Base-by-base conservation (phyloP, 768 basidiomycete genomes). In the Trametes coccinea region DNA sequence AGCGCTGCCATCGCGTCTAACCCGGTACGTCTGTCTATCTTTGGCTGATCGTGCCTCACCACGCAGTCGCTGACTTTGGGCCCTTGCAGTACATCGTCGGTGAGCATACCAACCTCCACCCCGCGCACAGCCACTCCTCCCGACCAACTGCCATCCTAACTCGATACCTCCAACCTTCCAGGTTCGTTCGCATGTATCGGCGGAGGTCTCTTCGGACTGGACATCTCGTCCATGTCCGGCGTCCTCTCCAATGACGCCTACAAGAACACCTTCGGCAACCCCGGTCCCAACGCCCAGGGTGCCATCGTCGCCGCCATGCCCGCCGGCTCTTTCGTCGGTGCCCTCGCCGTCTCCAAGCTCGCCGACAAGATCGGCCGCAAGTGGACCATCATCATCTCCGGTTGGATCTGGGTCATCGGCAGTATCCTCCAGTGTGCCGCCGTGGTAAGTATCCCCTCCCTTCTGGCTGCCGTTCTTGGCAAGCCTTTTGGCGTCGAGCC, bases 161-260 rank as follows among this genome's bases (percentile, higher is more conserved):
- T 30, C 13, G n/a, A 13, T 17, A 39, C 39, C 8, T 22, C 22
- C 22, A 39, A 31, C 27, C 8, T 27, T 30, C 3, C 54, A 64
- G 63, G 89, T 33, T 84, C 87, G 16, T 91, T 91, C 74, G 89
- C 89, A 73, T 91, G 89, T 71, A 90, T 91, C 63, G 89, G 89
- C 40, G 88, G 89, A 66, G 87, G 87, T 51, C 82, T 91, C 40
- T 91, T 90, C 70, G 89, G 89, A 72, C 71, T 91, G 77, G 89
- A 91, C 78, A 89, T 91, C 69, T 88, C 88, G 68, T 90, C 88
- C 70, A 90, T 90, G 89, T 88, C 89, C 53, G 88, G 86, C 7
- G 87, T 90, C 53, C 74, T 90, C 65, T 87, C 75, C 72, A 76
- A 76, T 55, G 61, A 74, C 40, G 71, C 74, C 22, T 76, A 76